These are phyloP conservation scores for Mucuna pruriens DNA, from an alignment of 306 rosid genomes.

Conservation along the genomic window DNA sequence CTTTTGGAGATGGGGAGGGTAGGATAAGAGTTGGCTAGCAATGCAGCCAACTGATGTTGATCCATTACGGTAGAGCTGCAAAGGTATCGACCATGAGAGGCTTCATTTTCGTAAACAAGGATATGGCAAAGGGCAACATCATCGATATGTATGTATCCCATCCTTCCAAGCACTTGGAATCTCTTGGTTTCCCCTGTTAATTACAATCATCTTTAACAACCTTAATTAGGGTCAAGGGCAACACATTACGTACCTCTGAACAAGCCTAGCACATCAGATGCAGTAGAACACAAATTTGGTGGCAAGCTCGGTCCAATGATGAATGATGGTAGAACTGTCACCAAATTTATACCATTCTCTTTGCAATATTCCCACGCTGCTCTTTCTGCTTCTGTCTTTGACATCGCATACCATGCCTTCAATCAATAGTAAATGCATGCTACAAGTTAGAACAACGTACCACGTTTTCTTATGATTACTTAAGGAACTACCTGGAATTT, in stretches of 20 bases:
- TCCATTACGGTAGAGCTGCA: constrained; percentile 67
- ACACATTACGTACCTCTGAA: constrained; percentile 60
- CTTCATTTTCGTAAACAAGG: constrained; percentile 60
- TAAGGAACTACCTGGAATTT: constrained; percentile 56
- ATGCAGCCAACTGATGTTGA: constrained; percentile 54
- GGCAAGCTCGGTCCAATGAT: constrained; percentile 78
- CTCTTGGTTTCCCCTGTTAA: constrained; percentile 66
- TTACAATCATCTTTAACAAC: too few relatives aligned
- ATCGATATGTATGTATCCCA: constrained; percentile 87
- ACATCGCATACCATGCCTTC: constrained; percentile 77
- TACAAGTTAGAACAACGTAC: not conserved
- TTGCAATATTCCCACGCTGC: constrained; percentile 91
- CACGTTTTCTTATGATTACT: not conserved
- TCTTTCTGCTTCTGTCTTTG: constrained; percentile 80
- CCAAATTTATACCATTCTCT: constrained; percentile 63
- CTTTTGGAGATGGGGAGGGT: constrained; percentile 67
- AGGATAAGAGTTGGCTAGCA: constrained; percentile 63
- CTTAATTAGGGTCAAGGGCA: too few relatives aligned
- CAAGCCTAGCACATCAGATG: constrained; percentile 79
- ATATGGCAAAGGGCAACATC: constrained; percentile 80
- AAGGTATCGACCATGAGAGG: constrained; percentile 68
- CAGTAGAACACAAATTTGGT: constrained; percentile 74
- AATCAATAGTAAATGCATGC: too few relatives aligned
- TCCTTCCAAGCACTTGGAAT: constrained; percentile 73
- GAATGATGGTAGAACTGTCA: constrained; percentile 71